phyloP scores from a whole-genome alignment of 495 filamentous ascomycete genomes.

The Hypoxylon crocopeplum region DNA sequence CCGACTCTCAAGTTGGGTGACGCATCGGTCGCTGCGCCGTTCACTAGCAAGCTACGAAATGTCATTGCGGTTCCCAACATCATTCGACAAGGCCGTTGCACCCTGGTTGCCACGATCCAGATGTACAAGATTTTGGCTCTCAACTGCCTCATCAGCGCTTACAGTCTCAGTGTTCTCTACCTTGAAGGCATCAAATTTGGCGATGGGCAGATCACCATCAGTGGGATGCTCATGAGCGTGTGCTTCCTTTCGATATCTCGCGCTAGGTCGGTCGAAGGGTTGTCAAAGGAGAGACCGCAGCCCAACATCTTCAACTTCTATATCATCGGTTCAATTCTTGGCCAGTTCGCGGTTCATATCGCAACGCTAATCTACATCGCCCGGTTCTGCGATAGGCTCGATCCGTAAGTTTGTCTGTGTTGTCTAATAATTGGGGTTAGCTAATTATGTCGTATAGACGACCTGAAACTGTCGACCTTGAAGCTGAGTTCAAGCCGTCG shows the following conservation, averaged over 20 bases:
- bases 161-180: slow-evolving; percentile 95
- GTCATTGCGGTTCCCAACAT: slow-evolving; percentile 98
- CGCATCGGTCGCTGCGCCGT: slow-evolving; percentile 94
- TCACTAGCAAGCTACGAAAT: slow-evolving; percentile 96
- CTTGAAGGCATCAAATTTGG: slow-evolving; percentile 99
- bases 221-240: slow-evolving; percentile 99
- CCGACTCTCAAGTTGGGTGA: slow-evolving; percentile 97
- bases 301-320: slow-evolving; percentile 99
- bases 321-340: slow-evolving; percentile 97
- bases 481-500: slow-evolving; percentile 93
- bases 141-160: slow-evolving; percentile 98
- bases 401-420: slow-evolving; percentile 67
- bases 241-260: slow-evolving; percentile 98
- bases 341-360: slow-evolving; percentile 97
- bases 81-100: slow-evolving; percentile 95
- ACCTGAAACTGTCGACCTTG: slow-evolving; percentile 78
- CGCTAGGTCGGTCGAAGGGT: slow-evolving; percentile 89
- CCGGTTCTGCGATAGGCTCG: slow-evolving; percentile 79
- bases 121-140: slow-evolving; percentile 99
- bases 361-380: slow-evolving; percentile 94
- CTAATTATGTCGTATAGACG: slow-evolving; percentile 59
- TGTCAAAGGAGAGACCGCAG: slow-evolving; percentile 97
- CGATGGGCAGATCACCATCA: slow-evolving; percentile 98
- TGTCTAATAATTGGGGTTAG: slow-evolving; percentile 37
- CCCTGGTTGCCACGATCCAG: slow-evolving; percentile 96